Conservation (phyloP, 768 basidiomycete genomes). For the Tricholoma terreum region DNA sequence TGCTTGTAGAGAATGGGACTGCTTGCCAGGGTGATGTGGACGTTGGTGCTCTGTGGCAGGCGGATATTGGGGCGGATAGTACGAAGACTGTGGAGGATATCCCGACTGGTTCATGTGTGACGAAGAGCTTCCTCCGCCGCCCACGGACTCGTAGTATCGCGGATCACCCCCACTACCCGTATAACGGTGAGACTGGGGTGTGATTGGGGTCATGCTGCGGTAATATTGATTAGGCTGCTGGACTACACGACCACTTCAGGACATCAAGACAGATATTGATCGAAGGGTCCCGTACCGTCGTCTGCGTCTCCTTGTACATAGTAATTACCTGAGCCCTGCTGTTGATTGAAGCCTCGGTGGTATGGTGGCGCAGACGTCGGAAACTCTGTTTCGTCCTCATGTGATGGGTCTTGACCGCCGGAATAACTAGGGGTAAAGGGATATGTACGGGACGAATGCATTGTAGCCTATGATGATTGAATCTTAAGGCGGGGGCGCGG, state of each 20-base stretch:
- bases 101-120: conserved; percentile 11
- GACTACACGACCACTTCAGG: neutral
- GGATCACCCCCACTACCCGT: conserved; percentile 17
- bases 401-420: conserved; percentile 23
- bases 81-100: conserved; percentile 19
- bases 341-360: conserved; percentile 27
- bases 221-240: conserved; percentile 26
- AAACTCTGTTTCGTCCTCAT: conserved; percentile 26
- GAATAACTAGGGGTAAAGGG: conserved; percentile 38
- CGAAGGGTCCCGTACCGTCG: conserved; percentile 9
- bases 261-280: neutral
- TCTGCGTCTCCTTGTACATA: conserved; percentile 28
- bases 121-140: conserved; percentile 20
- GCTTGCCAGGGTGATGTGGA: conserved; percentile 14
- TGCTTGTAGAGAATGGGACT: conserved; percentile 17
- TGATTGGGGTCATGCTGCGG: conserved; percentile 37
- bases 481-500: conserved; percentile 23
- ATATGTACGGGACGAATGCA: conserved; percentile 43
- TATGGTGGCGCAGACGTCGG: conserved; percentile 14
- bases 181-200: conserved; percentile 28
- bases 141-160: conserved; percentile 21
- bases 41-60: conserved; percentile 8
- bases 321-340: conserved; percentile 33
- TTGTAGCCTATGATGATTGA: conserved; percentile 19
- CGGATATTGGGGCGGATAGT: conserved; percentile 20